Evolutionary conservation across 176 grass and related monocot genomes (phyloP).

Genomic region (Alopecurus myosuroides): DNA sequence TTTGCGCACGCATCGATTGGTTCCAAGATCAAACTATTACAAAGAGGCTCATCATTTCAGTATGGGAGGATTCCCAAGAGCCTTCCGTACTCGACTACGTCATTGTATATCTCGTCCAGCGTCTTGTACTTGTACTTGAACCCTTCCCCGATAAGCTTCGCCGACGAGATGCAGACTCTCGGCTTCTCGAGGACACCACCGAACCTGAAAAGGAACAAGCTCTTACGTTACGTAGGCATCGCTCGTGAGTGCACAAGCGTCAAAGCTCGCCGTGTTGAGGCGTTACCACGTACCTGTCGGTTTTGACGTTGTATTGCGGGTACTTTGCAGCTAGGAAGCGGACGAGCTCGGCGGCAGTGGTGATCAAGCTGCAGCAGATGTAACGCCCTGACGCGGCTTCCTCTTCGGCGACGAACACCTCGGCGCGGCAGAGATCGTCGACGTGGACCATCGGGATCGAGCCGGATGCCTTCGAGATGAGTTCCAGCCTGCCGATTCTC

Average conservation of each 20-base stretch:
- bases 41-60: too few species aligned
- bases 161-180: constrained; percentile 8
- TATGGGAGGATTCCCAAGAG: too few species aligned
- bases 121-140: neutral
- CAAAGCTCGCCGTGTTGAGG: too few species aligned
- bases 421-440: too few species aligned
- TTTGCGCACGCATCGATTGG: too few species aligned
- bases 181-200: neutral
- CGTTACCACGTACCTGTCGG: neutral
- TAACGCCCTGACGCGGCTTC: constrained; percentile 39
- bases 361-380: constrained; percentile 68
- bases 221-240: too few species aligned
- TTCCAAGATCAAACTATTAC: too few species aligned
- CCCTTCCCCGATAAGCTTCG: neutral
- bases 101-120: too few species aligned
- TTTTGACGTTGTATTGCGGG: constrained; percentile 49
- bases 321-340: constrained; percentile 39
- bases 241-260: too few species aligned
- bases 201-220: neutral
- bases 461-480: neutral
- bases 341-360: constrained; percentile 31
- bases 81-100: too few species aligned
- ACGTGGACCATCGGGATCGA: constrained; percentile 7
- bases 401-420: too few species aligned
- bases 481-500: constrained; percentile 16